phyloP scores from a whole-genome alignment of 257 asterid genomes.

The Solanum ahanhuiri region DNA sequence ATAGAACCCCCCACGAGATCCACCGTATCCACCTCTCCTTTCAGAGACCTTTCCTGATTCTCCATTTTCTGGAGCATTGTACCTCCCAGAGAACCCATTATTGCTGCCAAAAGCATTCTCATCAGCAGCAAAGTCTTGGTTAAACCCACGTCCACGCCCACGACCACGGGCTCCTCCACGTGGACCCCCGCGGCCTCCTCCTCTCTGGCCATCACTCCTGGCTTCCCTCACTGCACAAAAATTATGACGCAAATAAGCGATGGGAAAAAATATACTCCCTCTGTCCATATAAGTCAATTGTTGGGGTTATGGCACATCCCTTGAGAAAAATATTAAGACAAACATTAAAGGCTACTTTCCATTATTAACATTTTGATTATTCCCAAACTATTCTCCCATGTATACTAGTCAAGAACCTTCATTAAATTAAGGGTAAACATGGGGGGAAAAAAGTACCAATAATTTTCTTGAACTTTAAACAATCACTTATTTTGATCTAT shows the following conservation, averaged over 20 bases:
- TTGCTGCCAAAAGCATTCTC: conserved; percentile 21
- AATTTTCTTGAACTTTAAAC: neutral
- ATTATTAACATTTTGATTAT: neutral
- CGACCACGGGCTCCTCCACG: conserved; percentile 19
- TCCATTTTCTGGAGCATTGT: conserved; percentile 17
- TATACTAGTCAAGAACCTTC: neutral
- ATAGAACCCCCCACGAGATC: conserved; percentile 23
- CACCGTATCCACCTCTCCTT: conserved; percentile 20
- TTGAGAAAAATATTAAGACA: neutral
- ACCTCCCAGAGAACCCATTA: conserved; percentile 19
- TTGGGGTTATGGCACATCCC: neutral
- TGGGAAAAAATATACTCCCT: neutral
- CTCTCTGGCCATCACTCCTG: conserved; percentile 24
- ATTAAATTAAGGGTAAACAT: neutral
- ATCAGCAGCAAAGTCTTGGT: conserved; percentile 18
- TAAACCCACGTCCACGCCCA: conserved; percentile 29
- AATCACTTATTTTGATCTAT: neutral
- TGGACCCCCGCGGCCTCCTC: conserved; percentile 24
- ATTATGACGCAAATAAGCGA: neutral
- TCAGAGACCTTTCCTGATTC: conserved; percentile 16
- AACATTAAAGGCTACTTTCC: neutral
- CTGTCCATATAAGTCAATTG: neutral
- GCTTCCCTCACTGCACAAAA: conserved; percentile 27
- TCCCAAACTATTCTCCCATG: neutral
- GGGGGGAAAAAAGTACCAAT: no score